Conservation (phyloP, 192 early-diverging fungal genomes). For the Funneliformis geosporum region DNA sequence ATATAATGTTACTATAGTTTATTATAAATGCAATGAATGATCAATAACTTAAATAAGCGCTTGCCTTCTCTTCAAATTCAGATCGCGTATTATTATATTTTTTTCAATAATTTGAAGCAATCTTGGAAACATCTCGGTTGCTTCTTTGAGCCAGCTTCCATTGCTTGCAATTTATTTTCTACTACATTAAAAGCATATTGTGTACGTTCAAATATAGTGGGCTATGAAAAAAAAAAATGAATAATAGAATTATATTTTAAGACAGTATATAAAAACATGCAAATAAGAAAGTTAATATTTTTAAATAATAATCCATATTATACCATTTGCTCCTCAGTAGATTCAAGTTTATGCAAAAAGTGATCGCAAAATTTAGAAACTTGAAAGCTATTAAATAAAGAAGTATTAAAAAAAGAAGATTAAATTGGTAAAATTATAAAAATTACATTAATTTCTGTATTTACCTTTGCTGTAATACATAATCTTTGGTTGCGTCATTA, state of each 20-base stretch:
- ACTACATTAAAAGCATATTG: constrained; percentile 44
- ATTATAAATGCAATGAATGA: neutral
- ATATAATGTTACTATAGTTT: neutral
- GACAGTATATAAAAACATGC: constrained; percentile 5
- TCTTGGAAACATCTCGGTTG: constrained; percentile 67
- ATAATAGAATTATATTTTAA: constrained; percentile 18
- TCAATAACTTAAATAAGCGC: neutral
- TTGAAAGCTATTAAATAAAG: constrained; percentile 2
- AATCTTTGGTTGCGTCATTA: neutral
- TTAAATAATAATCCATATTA: neutral
- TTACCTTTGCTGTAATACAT: neutral
- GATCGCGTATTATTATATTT: constrained; percentile 43
- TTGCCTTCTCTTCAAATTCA: constrained; percentile 42
- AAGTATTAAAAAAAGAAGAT: no score
- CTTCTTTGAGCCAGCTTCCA: constrained; percentile 55
- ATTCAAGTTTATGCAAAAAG: neutral
- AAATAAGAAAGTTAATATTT: neutral
- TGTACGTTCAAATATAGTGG: neutral
- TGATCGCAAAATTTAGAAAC: constrained; percentile 24
- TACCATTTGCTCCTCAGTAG: neutral
- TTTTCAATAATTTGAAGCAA: constrained; percentile 68
- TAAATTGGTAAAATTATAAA: neutral
- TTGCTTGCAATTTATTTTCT: constrained; percentile 52
- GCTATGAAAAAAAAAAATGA: neutral
- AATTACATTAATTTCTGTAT: neutral